These are phyloP conservation scores for Plasmodium sp. DNA, from an alignment of 169 alveolate genomes.

Conservation along the genomic window DNA sequence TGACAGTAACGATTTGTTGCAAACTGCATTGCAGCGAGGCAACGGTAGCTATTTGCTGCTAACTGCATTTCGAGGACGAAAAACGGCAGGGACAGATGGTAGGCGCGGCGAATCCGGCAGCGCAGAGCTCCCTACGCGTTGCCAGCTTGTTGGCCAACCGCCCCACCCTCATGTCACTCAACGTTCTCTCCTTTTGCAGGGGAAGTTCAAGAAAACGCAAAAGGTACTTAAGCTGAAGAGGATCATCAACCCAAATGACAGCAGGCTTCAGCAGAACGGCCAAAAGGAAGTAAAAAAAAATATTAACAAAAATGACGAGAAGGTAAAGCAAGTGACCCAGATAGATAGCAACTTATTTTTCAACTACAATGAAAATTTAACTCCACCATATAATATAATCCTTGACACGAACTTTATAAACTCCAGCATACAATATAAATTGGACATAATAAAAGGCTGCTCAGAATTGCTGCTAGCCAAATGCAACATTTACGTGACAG, in stretches of 20 bases:
- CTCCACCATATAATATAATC: constrained; percentile 98
- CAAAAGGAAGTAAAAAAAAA: constrained; percentile 21
- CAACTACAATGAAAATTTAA: constrained; percentile 93
- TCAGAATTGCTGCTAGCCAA: constrained; percentile 98
- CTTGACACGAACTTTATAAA: constrained; percentile 99
- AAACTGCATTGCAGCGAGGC: not conserved
- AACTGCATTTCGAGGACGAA: not conserved
- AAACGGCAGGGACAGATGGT: not conserved
- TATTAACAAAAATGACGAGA: constrained; percentile 20
- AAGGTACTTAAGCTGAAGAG: constrained; percentile 80
- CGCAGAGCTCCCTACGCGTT: not conserved
- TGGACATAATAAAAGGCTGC: constrained; percentile 96
- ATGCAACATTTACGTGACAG: constrained; percentile 97
- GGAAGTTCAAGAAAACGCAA: constrained; percentile 81
- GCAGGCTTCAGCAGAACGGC: constrained; percentile 75
- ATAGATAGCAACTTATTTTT: constrained; percentile 83
- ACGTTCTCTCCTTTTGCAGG: constrained; percentile 25
- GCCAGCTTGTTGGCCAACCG: not conserved
- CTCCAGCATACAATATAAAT: constrained; percentile 97
- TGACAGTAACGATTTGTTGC: not conserved
- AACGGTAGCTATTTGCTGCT: not conserved
- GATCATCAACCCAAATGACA: constrained; percentile 81
- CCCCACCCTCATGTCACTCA: not conserved
- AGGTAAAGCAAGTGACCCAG: constrained; percentile 18
- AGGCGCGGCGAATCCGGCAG: not conserved